phyloP scores from a whole-genome alignment of 2,329 filamentous ascomycete species.

The Hypoxylon sp. region DNA sequence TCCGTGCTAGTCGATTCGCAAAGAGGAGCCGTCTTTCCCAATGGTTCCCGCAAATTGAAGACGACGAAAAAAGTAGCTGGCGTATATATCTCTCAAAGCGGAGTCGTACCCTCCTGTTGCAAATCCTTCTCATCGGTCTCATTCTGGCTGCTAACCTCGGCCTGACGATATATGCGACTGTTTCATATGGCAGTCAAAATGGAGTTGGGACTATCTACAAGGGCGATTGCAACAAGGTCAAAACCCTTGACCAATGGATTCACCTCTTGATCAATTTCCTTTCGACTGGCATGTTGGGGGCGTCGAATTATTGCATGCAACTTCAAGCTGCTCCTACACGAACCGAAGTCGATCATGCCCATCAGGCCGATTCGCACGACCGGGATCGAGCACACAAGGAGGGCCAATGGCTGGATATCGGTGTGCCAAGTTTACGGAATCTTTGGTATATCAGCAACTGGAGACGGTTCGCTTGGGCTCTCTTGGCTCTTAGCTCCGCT shows the following conservation, averaged over 20 bases:
- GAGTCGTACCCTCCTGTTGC: constrained; percentile 44
- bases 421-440: constrained; percentile 38
- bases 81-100: constrained; percentile 44
- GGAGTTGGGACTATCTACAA: constrained; percentile 50
- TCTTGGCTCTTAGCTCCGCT: constrained; percentile 37
- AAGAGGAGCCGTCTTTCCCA: constrained; percentile 8
- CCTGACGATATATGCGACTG: constrained; percentile 46
- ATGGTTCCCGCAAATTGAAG: constrained; percentile 49
- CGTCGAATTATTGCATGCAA: constrained; percentile 58
- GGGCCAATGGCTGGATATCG: constrained; percentile 38
- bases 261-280: constrained; percentile 55
- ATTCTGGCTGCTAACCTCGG: constrained; percentile 32
- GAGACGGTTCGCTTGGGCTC: constrained; percentile 27
- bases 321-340: constrained; percentile 55
- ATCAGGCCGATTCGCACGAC: neutral
- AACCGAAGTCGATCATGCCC: constrained; percentile 49
- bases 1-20: constrained; percentile 17
- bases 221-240: constrained; percentile 48
- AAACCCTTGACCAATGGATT: constrained; percentile 45
- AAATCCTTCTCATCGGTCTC: constrained; percentile 49
- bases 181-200: constrained; percentile 36
- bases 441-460: constrained; percentile 31
- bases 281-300: constrained; percentile 53
- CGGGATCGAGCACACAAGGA: constrained; percentile 16
- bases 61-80: constrained; percentile 35